Base-by-base conservation (phyloP, 1,284 basidiomycete species). In the Trichosporon sp. region DNA sequence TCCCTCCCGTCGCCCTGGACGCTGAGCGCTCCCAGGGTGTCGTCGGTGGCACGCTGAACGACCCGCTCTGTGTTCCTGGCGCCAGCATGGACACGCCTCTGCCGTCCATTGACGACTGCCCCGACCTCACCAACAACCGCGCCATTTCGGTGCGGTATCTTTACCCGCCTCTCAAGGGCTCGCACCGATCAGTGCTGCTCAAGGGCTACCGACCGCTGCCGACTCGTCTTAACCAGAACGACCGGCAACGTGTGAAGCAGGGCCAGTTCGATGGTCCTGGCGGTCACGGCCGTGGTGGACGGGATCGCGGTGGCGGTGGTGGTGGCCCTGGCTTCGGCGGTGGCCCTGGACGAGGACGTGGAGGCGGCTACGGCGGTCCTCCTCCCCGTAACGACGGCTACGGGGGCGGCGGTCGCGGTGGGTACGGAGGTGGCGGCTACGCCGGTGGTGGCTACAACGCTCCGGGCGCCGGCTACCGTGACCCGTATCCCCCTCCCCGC, bases 11-110 rank as follows among this genome's bases (percentile, higher is more conserved):
- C 2, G 76, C 87, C 0, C 87, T 99, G 68, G 90, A 96, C 77
- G 83, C 88, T 12, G 88, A 87, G 46, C 83, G 90, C 12, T 93
- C 91, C 76, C 89, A 89, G 71, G 94, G 95, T 11, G 90, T 97
- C 67, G 90, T 88, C 65, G 97, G 97, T 8, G 87, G 87, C 54
- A 88, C 94, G 61, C 85, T 93, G 31, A 89, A 92, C 7, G 95
- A 97, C 82, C 91, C 94, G 2, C 89, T 90, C 68, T 97, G 92
- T 79, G 89, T 99, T 5, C 97, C 97, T 2, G 92, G 93, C 61
- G 92, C 95, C 14, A 96, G 92, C 0, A 96, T 93, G 82, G 90
- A 91, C 78, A 90, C 90, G 38, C 96, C 95, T 0, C 83, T 94
- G 26, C 77, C 81, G 0, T 74, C 74, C 1, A 82, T 86, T 8